A percentile compares a stretch with the other conserved stretches of the same genome.
These are phyloP conservation scores for Chrysanthemum makinoi DNA, from an alignment of 129 eudicot species.

Conservation along the genomic window DNA sequence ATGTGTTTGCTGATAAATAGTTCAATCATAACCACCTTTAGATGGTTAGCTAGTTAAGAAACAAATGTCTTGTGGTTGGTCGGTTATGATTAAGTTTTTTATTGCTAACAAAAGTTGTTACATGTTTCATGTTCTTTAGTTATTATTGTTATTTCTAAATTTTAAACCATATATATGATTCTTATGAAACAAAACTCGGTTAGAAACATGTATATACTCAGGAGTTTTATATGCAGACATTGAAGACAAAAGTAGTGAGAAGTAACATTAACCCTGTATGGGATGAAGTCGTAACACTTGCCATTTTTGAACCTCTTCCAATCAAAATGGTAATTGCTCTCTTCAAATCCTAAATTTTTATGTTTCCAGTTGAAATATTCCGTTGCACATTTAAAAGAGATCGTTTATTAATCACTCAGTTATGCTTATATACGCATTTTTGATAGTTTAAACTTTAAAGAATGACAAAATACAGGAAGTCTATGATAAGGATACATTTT, in stretches of 20 bases:
- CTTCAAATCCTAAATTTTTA: neutral
- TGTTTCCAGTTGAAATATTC: neutral
- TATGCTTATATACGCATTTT: neutral
- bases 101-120: too few species aligned
- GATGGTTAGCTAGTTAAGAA: too few species aligned
- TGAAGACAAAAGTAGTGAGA: slow-evolving; percentile 64
- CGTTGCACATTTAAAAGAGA: too few species aligned
- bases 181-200: neutral
- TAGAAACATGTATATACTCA: neutral
- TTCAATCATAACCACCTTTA: too few species aligned
- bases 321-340: slow-evolving; percentile 54
- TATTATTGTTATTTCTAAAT: too few species aligned
- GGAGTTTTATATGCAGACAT: slow-evolving; percentile 44
- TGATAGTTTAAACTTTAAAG: neutral
- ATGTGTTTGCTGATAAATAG: too few species aligned
- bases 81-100: too few species aligned
- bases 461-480: slow-evolving; percentile 33
- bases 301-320: slow-evolving; percentile 54
- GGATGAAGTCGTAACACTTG: slow-evolving; percentile 71
- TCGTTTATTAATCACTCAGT: neutral
- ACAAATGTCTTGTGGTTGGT: too few species aligned
- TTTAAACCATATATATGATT: too few species aligned
- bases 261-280: slow-evolving; percentile 64
- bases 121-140: too few species aligned
- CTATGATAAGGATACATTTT: slow-evolving; percentile 49